phyloP scores from a whole-genome alignment of 2,329 filamentous ascomycete genomes.

The Fusarium pilosicola region DNA sequence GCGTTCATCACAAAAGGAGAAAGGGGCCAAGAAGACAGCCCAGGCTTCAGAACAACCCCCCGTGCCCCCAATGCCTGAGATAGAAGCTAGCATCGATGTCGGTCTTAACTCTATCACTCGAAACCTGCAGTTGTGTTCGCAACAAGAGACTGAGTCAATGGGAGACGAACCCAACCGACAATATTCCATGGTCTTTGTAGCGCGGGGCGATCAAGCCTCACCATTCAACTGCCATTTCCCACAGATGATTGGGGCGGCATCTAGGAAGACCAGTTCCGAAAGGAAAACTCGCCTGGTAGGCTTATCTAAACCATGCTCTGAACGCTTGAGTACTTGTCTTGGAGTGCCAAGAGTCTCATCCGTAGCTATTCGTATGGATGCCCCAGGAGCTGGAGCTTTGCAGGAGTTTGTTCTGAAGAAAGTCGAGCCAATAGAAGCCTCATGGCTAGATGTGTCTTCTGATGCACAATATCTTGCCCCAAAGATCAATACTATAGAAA shows the following conservation, averaged over 20 bases:
- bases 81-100: slow-evolving; percentile 68
- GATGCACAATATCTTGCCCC: slow-evolving; percentile 45
- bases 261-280: slow-evolving; percentile 51
- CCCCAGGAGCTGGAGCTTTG: slow-evolving; percentile 66
- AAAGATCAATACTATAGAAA: slow-evolving; percentile 50
- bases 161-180: slow-evolving; percentile 8
- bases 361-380: slow-evolving; percentile 66
- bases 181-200: slow-evolving; percentile 67
- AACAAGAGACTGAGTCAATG: not conserved
- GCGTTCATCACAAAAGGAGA: slow-evolving; percentile 62
- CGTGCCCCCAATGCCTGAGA: slow-evolving; percentile 56
- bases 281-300: slow-evolving; percentile 67
- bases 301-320: slow-evolving; percentile 68
- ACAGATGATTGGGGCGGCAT: slow-evolving; percentile 62
- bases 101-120: slow-evolving; percentile 73
- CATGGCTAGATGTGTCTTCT: slow-evolving; percentile 58
- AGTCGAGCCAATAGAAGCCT: slow-evolving; percentile 62
- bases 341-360: slow-evolving; percentile 73
- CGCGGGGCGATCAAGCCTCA: slow-evolving; percentile 65
- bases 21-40: slow-evolving; percentile 46
- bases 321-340: slow-evolving; percentile 65
- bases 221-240: slow-evolving; percentile 70
- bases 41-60: slow-evolving; percentile 43
- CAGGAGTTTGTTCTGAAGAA: slow-evolving; percentile 64
- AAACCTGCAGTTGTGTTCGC: slow-evolving; percentile 60